Evolutionary conservation across 805 yeast species (phyloP), one percentile per base, ranked within the genome.

Genomic region (Ogataea henricii): DNA sequence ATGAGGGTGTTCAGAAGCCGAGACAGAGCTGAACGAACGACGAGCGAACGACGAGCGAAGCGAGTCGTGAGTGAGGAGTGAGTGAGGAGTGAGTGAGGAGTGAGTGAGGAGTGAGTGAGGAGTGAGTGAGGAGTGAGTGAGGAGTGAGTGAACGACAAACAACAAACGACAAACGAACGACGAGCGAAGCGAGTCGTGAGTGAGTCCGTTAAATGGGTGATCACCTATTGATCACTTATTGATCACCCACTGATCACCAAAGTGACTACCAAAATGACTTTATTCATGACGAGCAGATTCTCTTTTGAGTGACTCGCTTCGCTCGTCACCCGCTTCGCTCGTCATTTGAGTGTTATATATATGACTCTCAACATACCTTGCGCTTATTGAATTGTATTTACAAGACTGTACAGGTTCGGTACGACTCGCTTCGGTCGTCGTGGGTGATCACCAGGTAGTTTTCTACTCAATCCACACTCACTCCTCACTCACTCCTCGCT

Each of bases 1-100:
- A 83, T 61, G 81, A 80, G 56, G 91, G 91, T 3, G 65, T 85
- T 8, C 79, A 74, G 27, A 80, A 80, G 60, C 91, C 91, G 1
- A 73, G 78, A 48, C 54, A 52, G 30, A 49, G 51, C 33, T 52
- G 38, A 21, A 9, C 16, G 17, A n/a, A n/a, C n/a, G n/a, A n/a
- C n/a, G 13, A n/a, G n/a, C n/a, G n/a, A n/a, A n/a, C n/a, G n/a
- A n/a, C n/a, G n/a, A n/a, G n/a, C n/a, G n/a, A n/a, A n/a, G n/a
- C n/a, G n/a, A n/a, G n/a, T n/a, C n/a, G n/a, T n/a, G n/a, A n/a
- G n/a, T n/a, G n/a, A n/a, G 8, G 13, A 27, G 10, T n/a, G 6
- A 7, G 32, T 10, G 6, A 7, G 18, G 25, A 17, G 17, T 23
- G 34, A 39, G 41, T 49, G 29, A 42, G 21, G 46, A 42, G 27